These are phyloP conservation scores for Neurospora sp. DNA, from an alignment of 495 filamentous ascomycete genomes.

Conservation along the genomic window DNA sequence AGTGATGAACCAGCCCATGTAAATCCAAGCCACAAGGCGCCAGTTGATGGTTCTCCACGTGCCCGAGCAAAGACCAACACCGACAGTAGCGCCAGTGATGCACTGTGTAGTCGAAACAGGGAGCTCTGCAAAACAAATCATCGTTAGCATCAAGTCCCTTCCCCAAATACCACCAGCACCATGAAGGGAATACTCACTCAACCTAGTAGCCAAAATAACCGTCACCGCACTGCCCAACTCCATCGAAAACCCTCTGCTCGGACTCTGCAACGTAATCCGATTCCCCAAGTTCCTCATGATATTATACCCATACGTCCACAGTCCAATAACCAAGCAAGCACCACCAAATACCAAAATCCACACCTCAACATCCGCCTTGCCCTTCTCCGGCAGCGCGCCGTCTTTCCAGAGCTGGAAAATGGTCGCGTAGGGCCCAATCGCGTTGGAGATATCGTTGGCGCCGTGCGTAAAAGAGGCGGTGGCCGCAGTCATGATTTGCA, in stretches of 20 bases:
- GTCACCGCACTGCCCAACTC: constrained; percentile 62
- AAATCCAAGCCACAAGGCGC: constrained; percentile 48
- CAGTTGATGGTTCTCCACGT: constrained; percentile 49
- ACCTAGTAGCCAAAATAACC: constrained; percentile 53
- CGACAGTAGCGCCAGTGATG: constrained; percentile 51
- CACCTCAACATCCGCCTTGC: constrained; percentile 49
- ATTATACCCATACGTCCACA: constrained; percentile 65
- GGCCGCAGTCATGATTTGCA: constrained; percentile 63
- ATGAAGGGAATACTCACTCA: constrained; percentile 30
- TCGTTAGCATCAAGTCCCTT: background rate
- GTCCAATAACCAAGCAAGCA: constrained; percentile 46
- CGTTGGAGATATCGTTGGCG: constrained; percentile 70
- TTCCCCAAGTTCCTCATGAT: constrained; percentile 64
- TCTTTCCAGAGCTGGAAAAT: constrained; percentile 57
- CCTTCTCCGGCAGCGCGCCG: constrained; percentile 35
- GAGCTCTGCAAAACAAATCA: constrained; percentile 19
- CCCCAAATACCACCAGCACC: too few relatives aligned
- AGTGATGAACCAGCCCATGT: constrained; percentile 49
- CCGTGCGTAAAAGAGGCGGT: constrained; percentile 70
- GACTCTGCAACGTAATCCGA: constrained; percentile 58
- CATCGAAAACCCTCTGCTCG: constrained; percentile 57
- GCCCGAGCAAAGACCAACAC: constrained; percentile 52
- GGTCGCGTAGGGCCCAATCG: constrained; percentile 61
- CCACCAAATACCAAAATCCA: constrained; percentile 58
- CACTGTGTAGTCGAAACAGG: constrained; percentile 53